Percentiles rank a stretch among this genome's conserved stretches.
phyloP scores from a whole-genome alignment of 352 stramenopile genomes.

The Phytophthora capsici region DNA sequence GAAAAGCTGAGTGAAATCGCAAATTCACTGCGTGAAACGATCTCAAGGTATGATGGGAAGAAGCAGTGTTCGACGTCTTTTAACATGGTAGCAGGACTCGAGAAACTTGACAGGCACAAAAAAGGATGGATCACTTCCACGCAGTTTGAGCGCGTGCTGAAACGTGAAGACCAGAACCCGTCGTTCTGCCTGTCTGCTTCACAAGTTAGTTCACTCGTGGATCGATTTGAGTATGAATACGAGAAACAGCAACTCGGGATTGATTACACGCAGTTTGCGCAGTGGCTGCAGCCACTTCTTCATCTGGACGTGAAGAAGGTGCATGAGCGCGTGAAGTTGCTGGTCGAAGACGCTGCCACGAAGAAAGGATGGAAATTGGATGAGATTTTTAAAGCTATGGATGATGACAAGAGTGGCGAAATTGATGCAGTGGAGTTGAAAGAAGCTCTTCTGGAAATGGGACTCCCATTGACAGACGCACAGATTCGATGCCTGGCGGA shows the following conservation, averaged over 20 bases:
- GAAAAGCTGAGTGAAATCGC: slow-evolving; percentile 64
- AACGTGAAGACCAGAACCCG: slow-evolving; percentile 33
- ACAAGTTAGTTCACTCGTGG: slow-evolving; percentile 45
- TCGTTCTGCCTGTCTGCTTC: slow-evolving; percentile 46
- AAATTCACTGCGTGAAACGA: slow-evolving; percentile 47
- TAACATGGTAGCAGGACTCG: slow-evolving; percentile 47
- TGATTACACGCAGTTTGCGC: slow-evolving; percentile 75
- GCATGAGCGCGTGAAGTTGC: slow-evolving; percentile 50
- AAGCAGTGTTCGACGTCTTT: slow-evolving; percentile 50
- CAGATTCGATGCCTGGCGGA: slow-evolving; percentile 69
- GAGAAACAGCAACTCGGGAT: slow-evolving; percentile 57
- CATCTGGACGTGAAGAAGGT: slow-evolving; percentile 67
- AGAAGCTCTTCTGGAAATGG: slow-evolving; percentile 65
- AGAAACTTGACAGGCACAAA: slow-evolving; percentile 68
- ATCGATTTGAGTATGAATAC: slow-evolving; percentile 79
- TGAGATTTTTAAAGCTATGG: slow-evolving; percentile 69
- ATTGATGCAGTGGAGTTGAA: slow-evolving; percentile 66
- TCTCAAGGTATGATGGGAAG: slow-evolving; percentile 65
- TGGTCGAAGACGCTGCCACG: slow-evolving; percentile 48
- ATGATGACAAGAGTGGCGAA: slow-evolving; percentile 58
- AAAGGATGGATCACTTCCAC: slow-evolving; percentile 57
- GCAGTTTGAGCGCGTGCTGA: slow-evolving; percentile 38
- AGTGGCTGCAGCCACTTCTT: slow-evolving; percentile 72
- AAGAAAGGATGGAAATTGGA: slow-evolving; percentile 54
- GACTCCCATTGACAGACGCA: slow-evolving; percentile 65